Evolutionary conservation across 2,329 filamentous ascomycete species (phyloP).

Genomic region (Trichoderma cornu-damae): DNA sequence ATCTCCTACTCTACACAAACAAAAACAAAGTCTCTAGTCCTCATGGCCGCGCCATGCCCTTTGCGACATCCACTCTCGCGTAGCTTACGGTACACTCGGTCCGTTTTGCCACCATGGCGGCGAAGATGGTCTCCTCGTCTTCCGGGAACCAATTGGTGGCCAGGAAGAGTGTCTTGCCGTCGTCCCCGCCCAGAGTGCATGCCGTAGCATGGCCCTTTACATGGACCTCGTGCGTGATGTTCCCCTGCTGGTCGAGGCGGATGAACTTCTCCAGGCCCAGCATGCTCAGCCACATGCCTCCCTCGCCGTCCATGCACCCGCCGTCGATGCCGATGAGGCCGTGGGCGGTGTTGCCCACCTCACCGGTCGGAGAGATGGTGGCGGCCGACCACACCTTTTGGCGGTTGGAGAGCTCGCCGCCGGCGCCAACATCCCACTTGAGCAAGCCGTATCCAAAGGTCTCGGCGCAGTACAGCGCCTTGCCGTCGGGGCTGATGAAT

Average conservation of each 20-base stretch:
- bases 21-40: background rate
- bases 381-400: background rate
- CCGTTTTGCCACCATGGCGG: background rate
- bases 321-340: slow-evolving; percentile 2
- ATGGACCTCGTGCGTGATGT: background rate
- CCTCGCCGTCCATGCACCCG: background rate
- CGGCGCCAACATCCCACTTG: background rate
- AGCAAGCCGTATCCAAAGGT: background rate
- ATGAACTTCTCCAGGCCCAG: background rate
- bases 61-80: background rate
- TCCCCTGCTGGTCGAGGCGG: background rate
- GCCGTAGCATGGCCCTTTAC: background rate
- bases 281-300: background rate
- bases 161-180: background rate
- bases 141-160: background rate
- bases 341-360: background rate
- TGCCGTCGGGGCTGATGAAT: background rate
- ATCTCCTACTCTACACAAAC: background rate
- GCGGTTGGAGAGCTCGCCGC: background rate
- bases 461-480: background rate
- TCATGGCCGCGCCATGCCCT: background rate
- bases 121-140: background rate
- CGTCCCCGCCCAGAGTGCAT: background rate
- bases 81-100: background rate
- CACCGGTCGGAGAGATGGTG: background rate